Evolutionary conservation across 2,329 filamentous ascomycete species (phyloP), one percentile per base, ranked within the genome.

Genomic region (Xylaria sp.): DNA sequence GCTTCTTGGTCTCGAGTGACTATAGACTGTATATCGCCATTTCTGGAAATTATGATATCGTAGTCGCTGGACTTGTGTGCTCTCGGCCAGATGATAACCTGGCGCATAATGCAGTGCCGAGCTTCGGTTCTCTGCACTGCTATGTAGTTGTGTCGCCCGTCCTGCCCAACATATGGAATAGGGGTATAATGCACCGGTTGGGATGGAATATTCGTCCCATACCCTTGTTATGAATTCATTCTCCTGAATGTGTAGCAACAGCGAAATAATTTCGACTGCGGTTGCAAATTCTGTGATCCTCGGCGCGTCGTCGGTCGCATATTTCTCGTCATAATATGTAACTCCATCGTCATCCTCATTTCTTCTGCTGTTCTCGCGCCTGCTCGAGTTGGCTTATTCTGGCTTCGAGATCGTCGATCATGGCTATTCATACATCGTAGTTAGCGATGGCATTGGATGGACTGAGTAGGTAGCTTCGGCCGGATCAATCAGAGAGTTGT

Each of bases 321-420:
- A 11, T 52, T 30, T 16, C 16, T 52, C 16, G 13, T 10, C 42
- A 11, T 6, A n/a, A 46, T n/a, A 18, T 18, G 18, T 52, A 13
- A 0, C 23, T 9, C 10, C 9, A 10, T 30, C 11, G 10, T 18
- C 16, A 23, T 62, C 51, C 65, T 11, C 54, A 56, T 50, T 65
- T 65, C 54, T 59, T 54, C 51, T 57, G 52, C 2, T 55, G 51
- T 30, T 46, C 16, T 16, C 35, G 65, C 16, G 64, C 65, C 52
- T 69, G 64, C 57, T 71, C 69, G n/a, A 71, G 68, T 42, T 67
- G 56, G 19, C 67, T 63, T 68, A 71, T 69, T 55, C 69, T 64
- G 7, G 65, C 62, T 58, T 71, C 70, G 7, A 71, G 65, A 4
- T 68, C 68, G 46, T 68, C 58, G 55, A 71, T 71, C 3, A 59